A percentile compares a stretch with the other conserved stretches of the same genome.
Conservation (phyloP, 2,329 filamentous ascomycete species). For the Colletotrichum acutatum region DNA sequence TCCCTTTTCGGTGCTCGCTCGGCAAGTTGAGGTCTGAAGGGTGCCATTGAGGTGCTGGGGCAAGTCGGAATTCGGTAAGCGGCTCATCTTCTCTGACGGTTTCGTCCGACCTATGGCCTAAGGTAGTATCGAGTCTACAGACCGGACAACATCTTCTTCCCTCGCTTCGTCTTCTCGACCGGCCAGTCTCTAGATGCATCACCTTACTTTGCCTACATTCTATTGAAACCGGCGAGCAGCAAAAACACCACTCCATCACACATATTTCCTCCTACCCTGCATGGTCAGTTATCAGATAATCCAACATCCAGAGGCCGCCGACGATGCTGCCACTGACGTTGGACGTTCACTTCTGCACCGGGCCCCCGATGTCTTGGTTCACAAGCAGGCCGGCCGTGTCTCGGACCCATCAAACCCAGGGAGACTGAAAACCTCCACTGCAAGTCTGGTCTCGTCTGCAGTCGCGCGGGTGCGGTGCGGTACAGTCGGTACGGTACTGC, state of each 20-base stretch:
- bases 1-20: background rate
- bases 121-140: no score
- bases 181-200: background rate
- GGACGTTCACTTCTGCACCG: constrained; percentile 18
- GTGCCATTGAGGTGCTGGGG: background rate
- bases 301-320: background rate
- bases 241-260: background rate
- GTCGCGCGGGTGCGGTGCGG: no score
- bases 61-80: background rate
- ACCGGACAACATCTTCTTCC: background rate
- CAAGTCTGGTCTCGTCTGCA: background rate
- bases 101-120: background rate
- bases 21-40: background rate
- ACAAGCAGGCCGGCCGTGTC: constrained; percentile 2
- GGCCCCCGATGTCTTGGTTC: constrained; percentile 9
- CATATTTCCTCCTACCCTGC: background rate
- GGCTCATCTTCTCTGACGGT: background rate
- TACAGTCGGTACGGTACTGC: no score
- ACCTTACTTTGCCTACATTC: background rate
- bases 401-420: constrained; percentile 18
- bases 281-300: background rate
- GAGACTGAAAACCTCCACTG: background rate
- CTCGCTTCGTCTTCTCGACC: background rate
- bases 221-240: background rate
- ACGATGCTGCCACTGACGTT: constrained; percentile 15